Base-by-base conservation (phyloP, 495 filamentous ascomycete genomes). In the Xanthoparmelia taractica region DNA sequence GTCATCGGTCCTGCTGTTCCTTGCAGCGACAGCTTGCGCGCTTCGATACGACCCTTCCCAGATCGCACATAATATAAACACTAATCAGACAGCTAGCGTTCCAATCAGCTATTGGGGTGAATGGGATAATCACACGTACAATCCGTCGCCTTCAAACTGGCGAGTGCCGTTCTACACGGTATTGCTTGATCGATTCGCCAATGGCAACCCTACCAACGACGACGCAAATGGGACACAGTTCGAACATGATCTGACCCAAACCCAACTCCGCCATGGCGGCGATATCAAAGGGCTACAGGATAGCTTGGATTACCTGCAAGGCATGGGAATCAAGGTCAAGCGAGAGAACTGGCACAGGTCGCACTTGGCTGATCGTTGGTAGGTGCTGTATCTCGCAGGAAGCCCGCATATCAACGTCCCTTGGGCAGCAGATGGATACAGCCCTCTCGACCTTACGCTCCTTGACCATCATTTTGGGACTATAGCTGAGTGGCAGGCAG, bases 191-290 rank as follows among this genome's bases (percentile, higher is more conserved):
- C 77, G 86, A 31, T 89, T 82, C 61, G 85, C 87, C 52, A 88
- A 91, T 65, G 87, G 87, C 17, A 83, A 91, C 60, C 87, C 87
- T 0, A 75, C 74, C 0, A 91, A 91, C 72, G 86, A 91, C 67
- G 82, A 91, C 68, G 78, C 79, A 23, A 90, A 91, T 70, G 84
- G 78, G 4, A 89, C 86, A 1, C 58, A 80, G 11, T 90, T 82
- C 68, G 87, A 91, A 70, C 85, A 87, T 69, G 87, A 90, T 69
- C 68, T 84, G 40, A 79, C 78, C 63, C 84, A 81, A 59, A 91
- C 83, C 61, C 87, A 89, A 70, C 80, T 90, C 72, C 84, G 87
- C n/a, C 84, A 87, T 74, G 87, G 87, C 38, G 87, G 87, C 43
- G 87, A 91, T 70, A 76, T 88, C 27, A 76, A 74, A 52, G 87